Base-by-base conservation (phyloP, 192 early-diverging fungal species). In the Mycoemilia scoparia region DNA sequence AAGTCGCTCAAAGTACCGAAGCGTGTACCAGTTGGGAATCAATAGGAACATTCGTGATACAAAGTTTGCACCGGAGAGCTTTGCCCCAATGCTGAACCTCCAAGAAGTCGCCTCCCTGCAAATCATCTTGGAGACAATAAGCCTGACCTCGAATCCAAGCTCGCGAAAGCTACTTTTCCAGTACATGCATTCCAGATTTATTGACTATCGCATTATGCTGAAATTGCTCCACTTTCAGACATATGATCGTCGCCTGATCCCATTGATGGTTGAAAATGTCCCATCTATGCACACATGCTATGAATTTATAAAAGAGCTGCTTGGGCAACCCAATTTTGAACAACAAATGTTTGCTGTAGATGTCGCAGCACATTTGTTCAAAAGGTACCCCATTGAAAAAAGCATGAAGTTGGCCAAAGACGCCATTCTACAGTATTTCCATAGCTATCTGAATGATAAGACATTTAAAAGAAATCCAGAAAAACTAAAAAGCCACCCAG, bases 221-320 rank as follows among this genome's bases (percentile, higher is more conserved):
- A 75, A 70, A 39, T 45, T 68, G 5, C 27, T 78, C 5, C 70
- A 73, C 45, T 73, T 73, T 28, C 68, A 74, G 38, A 68, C 73
- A 2, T 75, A 71, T 49, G 49, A 55, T n/a, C 45, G 46, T 16
- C 39, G 44, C 1, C 40, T 67, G 3, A 66, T 78, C 13, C 50
- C 49, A 6, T 46, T 63, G 38, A 51, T 75, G 36, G 69, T 75
- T n/a, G 43, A 55, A 14, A 34, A 57, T n/a, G 65, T 78, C 15
- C 73, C 73, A 11, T 75, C 73, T 10, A 69, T 78, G 54, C 70
- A 74, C 26, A 64, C 69, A 7, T 61, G 66, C 21, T 34, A 58
- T 8, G 62, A 67, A 34, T 73, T 71, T 53, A 47, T 77, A 8
- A 43, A 61, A 0, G 71, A 77, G 37, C 53, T 77, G 17, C 45